These are phyloP conservation scores for Paraphaeosphaeria minitans DNA, from an alignment of 2,329 filamentous ascomycete genomes.

Conservation along the genomic window DNA sequence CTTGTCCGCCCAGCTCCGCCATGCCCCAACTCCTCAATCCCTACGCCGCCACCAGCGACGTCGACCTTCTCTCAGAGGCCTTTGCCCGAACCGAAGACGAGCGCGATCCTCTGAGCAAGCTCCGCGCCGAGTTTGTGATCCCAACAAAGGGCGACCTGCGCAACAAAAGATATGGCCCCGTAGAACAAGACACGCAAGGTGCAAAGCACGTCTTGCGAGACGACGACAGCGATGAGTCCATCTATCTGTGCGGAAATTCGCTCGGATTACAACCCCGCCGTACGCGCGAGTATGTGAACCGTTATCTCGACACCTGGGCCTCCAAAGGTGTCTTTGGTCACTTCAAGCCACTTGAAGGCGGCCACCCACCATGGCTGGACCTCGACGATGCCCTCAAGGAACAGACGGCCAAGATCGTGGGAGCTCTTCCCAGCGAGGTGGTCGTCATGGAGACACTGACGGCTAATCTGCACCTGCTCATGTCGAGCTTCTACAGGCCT, in stretches of 20 bases:
- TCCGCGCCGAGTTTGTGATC: constrained; percentile 74
- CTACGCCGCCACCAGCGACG: constrained; percentile 25
- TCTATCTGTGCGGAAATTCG: constrained; percentile 91
- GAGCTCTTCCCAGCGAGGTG: constrained; percentile 73
- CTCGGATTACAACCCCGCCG: constrained; percentile 80
- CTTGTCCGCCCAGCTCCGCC: constrained; percentile 9
- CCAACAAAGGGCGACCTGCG: constrained; percentile 75
- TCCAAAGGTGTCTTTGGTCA: constrained; percentile 85
- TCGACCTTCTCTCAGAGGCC: constrained; percentile 34
- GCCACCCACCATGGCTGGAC: constrained; percentile 75
- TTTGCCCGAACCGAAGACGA: constrained; percentile 44
- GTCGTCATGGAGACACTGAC: constrained; percentile 90
- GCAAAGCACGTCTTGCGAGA: constrained; percentile 28
- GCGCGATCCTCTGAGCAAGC: constrained; percentile 44
- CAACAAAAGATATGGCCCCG: constrained; percentile 56
- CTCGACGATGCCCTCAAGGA: constrained; percentile 75
- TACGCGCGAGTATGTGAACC: constrained; percentile 67
- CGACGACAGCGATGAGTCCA: constrained; percentile 52
- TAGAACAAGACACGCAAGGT: background rate
- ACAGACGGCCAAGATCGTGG: constrained; percentile 74
- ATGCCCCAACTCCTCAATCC: constrained; percentile 35
- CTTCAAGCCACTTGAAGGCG: constrained; percentile 71
- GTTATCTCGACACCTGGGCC: constrained; percentile 82
- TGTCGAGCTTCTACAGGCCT: constrained; percentile 83
- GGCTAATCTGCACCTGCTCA: constrained; percentile 77